Evolutionary conservation across 2,329 filamentous ascomycete species (phyloP).

Genomic region (Sphaerostilbella broomeana): DNA sequence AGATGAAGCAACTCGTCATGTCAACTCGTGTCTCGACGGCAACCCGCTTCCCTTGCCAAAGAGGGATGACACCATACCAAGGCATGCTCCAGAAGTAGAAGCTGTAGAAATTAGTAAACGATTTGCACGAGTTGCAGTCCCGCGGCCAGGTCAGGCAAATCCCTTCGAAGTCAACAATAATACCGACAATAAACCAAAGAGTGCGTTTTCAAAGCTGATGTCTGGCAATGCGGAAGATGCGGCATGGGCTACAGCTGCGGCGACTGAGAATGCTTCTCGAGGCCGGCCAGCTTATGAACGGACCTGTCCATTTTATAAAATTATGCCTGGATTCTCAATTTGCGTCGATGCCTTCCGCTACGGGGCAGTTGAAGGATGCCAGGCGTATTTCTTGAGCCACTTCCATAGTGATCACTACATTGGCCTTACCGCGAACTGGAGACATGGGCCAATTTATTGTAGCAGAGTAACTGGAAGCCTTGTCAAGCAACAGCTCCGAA

Average conservation of each 20-base stretch:
- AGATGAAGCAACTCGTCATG: slow-evolving; percentile 72
- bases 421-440: slow-evolving; percentile 81
- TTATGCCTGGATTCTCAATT: slow-evolving; percentile 85
- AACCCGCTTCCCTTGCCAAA: slow-evolving; percentile 55
- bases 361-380: slow-evolving; percentile 83
- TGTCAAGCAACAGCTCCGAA: slow-evolving; percentile 76
- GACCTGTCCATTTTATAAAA: slow-evolving; percentile 98
- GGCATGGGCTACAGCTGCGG: slow-evolving; percentile 83
- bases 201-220: slow-evolving; percentile 92
- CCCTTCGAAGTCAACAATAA: slow-evolving; percentile 58
- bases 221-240: slow-evolving; percentile 81
- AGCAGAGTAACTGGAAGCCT: slow-evolving; percentile 88
- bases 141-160: slow-evolving; percentile 73
- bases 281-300: slow-evolving; percentile 83
- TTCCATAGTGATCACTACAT: slow-evolving; percentile 98
- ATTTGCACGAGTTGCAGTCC: slow-evolving; percentile 61
- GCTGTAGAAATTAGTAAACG: slow-evolving; percentile 43
- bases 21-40: slow-evolving; percentile 89
- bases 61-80: slow-evolving; percentile 14
- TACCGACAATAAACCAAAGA: slow-evolving; percentile 38
- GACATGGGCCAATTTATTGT: slow-evolving; percentile 92
- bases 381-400: slow-evolving; percentile 93
- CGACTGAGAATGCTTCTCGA: slow-evolving; percentile 66
- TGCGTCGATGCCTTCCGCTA: slow-evolving; percentile 96
- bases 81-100: slow-evolving; percentile 25